phyloP scores from a whole-genome alignment of 306 rosid genomes.

The Oemleria cerasiformis region DNA sequence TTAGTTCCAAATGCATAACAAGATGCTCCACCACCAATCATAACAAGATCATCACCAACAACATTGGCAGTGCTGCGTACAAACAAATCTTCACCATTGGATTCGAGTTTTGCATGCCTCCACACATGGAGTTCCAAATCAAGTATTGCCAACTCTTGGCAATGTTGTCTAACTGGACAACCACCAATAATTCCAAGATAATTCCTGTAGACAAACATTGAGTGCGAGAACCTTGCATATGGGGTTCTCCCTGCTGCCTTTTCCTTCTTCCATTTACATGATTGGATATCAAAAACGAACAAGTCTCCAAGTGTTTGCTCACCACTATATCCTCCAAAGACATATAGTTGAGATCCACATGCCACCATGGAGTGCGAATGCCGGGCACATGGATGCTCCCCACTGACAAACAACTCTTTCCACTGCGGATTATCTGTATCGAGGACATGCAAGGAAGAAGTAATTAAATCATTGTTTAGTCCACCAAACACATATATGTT shows the following conservation, averaged over 20 bases:
- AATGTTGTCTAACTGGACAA: constrained; percentile 77
- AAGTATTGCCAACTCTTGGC: constrained; percentile 71
- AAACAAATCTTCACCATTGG: constrained; percentile 68
- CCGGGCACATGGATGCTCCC: constrained; percentile 73
- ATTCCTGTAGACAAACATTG: constrained; percentile 68
- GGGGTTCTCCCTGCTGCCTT: constrained; percentile 67
- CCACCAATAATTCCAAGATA: constrained; percentile 87
- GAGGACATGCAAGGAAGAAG: constrained; percentile 63
- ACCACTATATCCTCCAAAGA: constrained; percentile 84
- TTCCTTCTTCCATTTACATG: constrained; percentile 69
- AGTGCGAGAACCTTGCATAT: constrained; percentile 89
- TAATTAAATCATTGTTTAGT: constrained; percentile 59
- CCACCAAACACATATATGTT: constrained; percentile 89
- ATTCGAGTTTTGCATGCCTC: constrained; percentile 68
- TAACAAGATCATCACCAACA: constrained; percentile 63
- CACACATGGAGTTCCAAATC: constrained; percentile 56
- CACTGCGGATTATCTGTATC: constrained; percentile 57
- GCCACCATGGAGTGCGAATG: constrained; percentile 95
- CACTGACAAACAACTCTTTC: constrained; percentile 58
- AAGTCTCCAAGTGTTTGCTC: constrained; percentile 83
- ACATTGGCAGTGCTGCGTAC: constrained; percentile 77
- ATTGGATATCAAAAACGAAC: constrained; percentile 60
- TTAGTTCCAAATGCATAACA: constrained; percentile 97
- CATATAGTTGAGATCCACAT: constrained; percentile 53
- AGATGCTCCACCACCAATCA: constrained; percentile 90